Percentiles rank a stretch among this genome's conserved stretches.
These are phyloP conservation scores for Begonia fuchsioides DNA, from an alignment of 306 rosid species.

Conservation along the genomic window DNA sequence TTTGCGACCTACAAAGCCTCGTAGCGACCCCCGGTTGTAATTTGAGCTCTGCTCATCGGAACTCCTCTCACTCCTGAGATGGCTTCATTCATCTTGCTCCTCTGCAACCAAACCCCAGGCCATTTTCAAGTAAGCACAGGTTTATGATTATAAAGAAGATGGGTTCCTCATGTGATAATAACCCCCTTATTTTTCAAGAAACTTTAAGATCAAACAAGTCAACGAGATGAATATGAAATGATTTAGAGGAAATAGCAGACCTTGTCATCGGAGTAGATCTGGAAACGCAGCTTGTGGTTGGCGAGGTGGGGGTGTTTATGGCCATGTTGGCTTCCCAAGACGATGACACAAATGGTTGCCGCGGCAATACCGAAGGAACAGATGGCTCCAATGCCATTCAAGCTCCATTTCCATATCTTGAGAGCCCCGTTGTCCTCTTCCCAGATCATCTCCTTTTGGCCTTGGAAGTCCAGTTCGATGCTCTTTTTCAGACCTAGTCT, in stretches of 20 bases:
- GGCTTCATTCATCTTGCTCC: conserved; percentile 53
- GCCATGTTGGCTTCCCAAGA: conserved; percentile 40
- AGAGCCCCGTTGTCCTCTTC: conserved; percentile 18
- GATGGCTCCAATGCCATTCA: conserved; percentile 74
- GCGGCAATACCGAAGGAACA: conserved; percentile 83
- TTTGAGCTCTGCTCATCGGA: conserved; percentile 46
- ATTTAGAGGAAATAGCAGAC: conserved; percentile 18
- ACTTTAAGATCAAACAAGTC: background rate
- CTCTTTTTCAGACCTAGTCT: conserved; percentile 4
- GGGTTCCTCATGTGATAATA: background rate
- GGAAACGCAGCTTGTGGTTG: conserved; percentile 42
- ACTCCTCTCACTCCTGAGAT: conserved; percentile 43
- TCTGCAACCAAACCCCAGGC: conserved; percentile 23
- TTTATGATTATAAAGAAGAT: conserved; percentile 1
- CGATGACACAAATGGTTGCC: conserved; percentile 55
- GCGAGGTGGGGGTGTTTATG: conserved; percentile 19
- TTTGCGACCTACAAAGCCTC: conserved; percentile 6
- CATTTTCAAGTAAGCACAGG: conserved; percentile 6
- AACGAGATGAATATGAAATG: background rate
- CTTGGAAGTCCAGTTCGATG: conserved; percentile 9
- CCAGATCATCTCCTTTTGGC: conserved; percentile 13
- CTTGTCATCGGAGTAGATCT: conserved; percentile 60
- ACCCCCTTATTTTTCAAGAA: no score
- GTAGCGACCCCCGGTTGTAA: conserved; percentile 50
- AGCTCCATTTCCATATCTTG: conserved; percentile 53